Evolutionary conservation across 106 monocot genomes (phyloP).

Genomic region (Vanilla planifolia): DNA sequence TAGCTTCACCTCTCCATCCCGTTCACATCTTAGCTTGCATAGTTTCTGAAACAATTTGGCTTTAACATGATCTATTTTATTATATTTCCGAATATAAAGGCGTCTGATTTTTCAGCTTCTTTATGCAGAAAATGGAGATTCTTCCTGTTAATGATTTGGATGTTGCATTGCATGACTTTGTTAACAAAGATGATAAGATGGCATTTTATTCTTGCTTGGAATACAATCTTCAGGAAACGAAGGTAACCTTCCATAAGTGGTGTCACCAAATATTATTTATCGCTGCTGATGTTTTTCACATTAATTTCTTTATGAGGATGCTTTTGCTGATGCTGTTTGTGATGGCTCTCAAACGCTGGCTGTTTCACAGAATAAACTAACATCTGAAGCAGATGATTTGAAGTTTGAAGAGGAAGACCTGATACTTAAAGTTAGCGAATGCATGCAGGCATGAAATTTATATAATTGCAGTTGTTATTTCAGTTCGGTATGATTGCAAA

Average conservation of each 20-base stretch:
- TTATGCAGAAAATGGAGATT: slow-evolving; percentile 95
- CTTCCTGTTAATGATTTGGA: slow-evolving; percentile 98
- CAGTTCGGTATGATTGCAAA: neutral
- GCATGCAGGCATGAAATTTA: slow-evolving; percentile 68
- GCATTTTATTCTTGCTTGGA: slow-evolving; percentile 91
- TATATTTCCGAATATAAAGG: slow-evolving; percentile 1
- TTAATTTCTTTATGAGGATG: neutral
- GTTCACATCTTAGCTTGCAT: neutral
- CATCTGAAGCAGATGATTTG: slow-evolving; percentile 50
- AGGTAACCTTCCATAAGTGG: slow-evolving; percentile 29
- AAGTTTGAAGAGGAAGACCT: slow-evolving; percentile 81
- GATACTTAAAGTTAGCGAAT: slow-evolving; percentile 71
- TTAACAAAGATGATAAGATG: slow-evolving; percentile 95
- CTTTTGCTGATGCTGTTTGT: neutral
- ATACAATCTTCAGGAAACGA: slow-evolving; percentile 89
- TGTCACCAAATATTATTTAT: neutral
- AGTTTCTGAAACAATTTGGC: neutral
- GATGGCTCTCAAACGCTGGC: slow-evolving; percentile 1
- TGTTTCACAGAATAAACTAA: slow-evolving; percentile 64
- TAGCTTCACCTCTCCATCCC: too few relatives aligned
- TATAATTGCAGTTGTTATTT: neutral
- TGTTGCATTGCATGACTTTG: slow-evolving; percentile 96
- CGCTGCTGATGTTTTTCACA: neutral
- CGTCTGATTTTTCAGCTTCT: slow-evolving; percentile 4
- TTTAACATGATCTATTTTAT: neutral